phyloP scores from a whole-genome alignment of 768 basidiomycete genomes.

The Rhodocollybia butyracea region DNA sequence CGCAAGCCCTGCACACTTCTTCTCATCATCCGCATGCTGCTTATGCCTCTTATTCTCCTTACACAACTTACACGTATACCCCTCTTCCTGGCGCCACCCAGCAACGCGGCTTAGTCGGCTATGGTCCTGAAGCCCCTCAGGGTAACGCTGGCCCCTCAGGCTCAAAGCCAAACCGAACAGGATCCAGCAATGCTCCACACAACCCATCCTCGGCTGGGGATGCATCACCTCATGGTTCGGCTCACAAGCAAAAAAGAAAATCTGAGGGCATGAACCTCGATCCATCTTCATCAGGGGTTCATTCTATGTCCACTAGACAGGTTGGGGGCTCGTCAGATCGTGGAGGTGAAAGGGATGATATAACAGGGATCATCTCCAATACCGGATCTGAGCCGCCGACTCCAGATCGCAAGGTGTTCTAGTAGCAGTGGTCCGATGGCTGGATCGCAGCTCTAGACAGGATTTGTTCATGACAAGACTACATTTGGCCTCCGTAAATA shows the following conservation, averaged over 20 bases:
- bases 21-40: background rate
- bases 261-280: background rate
- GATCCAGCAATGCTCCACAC: background rate
- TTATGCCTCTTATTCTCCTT: background rate
- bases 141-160: background rate
- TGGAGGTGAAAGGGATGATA: background rate
- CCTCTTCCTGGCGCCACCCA: background rate
- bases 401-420: background rate
- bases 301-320: background rate
- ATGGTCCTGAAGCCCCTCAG: background rate
- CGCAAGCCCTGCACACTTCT: background rate
- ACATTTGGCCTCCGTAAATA: too few relatives aligned
- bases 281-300: background rate
- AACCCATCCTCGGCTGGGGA: background rate
- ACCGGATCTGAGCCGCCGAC: background rate
- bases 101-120: background rate
- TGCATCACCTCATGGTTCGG: background rate
- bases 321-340: background rate
- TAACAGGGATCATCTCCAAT: background rate
- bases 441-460: too few relatives aligned
- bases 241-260: background rate
- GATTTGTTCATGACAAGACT: too few relatives aligned
- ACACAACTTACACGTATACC: background rate
- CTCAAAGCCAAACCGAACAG: background rate
- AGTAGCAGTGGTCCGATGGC: too few relatives aligned